These are phyloP conservation scores for Cyberlindnera mississippiensis DNA, from an alignment of 805 yeast species.

Conservation along the genomic window DNA sequence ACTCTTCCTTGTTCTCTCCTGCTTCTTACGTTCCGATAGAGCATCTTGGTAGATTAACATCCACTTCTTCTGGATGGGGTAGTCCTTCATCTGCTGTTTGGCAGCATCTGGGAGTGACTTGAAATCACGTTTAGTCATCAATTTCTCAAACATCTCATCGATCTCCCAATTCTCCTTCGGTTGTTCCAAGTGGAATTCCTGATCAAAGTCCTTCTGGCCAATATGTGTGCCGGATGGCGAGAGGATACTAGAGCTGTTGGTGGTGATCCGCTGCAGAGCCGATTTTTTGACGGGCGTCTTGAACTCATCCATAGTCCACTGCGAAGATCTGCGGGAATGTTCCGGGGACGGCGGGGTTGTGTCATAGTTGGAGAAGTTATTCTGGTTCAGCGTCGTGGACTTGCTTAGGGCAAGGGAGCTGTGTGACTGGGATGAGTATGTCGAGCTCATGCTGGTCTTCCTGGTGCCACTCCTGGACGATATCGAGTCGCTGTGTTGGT, in stretches of 20 bases:
- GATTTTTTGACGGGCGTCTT: constrained; percentile 22
- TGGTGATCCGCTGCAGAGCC: constrained; percentile 24
- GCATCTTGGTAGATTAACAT: constrained; percentile 85
- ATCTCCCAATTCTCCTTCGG: constrained; percentile 66
- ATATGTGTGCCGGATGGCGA: constrained; percentile 25
- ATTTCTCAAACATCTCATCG: constrained; percentile 68
- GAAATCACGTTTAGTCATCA: constrained; percentile 82
- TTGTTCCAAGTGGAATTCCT: constrained; percentile 44
- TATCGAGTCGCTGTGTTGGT: constrained; percentile 5
- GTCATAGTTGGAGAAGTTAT: constrained; percentile 20
- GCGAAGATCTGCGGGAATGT: constrained; percentile 28
- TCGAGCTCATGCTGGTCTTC: constrained; percentile 25
- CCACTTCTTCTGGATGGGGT: constrained; percentile 82
- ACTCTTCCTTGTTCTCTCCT: constrained; percentile 32
- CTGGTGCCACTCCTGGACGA: constrained; percentile 14
- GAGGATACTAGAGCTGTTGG: constrained; percentile 18
- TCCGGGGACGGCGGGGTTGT: constrained; percentile 24
- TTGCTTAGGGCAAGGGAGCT: constrained; percentile 27
- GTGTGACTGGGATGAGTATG: constrained; percentile 24
- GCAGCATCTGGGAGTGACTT: constrained; percentile 66
- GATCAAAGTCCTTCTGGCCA: constrained; percentile 5
- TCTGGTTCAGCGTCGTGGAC: constrained; percentile 24
- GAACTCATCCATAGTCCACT: constrained; percentile 20
- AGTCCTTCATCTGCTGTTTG: constrained; percentile 69
- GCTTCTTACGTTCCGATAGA: constrained; percentile 66